Conservation (phyloP, 2,329 filamentous ascomycete species). For the Aspergillus amoenus region DNA sequence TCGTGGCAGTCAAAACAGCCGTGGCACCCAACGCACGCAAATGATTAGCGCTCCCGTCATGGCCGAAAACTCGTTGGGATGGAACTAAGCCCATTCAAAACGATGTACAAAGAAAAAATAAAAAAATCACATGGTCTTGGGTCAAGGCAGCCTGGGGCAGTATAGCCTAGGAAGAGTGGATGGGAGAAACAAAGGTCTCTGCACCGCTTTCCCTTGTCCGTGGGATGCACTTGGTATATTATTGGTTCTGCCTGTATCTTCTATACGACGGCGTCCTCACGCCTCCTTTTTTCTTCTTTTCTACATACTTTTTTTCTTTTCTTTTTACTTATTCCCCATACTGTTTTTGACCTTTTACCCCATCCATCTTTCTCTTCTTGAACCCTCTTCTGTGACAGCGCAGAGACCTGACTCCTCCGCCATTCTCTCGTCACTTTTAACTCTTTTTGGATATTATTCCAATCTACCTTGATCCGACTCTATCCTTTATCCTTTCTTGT, state of each 20-base stretch:
- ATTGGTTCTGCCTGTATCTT: constrained; percentile 25
- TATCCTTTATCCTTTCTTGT: constrained; percentile 6
- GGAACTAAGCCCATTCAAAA: constrained; percentile 65
- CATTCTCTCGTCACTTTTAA: constrained; percentile 14
- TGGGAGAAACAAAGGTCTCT: constrained; percentile 11
- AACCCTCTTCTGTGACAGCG: constrained; percentile 18
- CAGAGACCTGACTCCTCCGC: constrained; percentile 15
- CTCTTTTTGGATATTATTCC: constrained; percentile 17
- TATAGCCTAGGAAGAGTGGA: constrained; percentile 7
- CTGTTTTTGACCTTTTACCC: constrained; percentile 23
- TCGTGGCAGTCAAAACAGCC: constrained; percentile 62
- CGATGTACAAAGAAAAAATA: constrained; percentile 15
- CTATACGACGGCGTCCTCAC: constrained; percentile 13
- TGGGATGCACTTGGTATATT: constrained; percentile 18
- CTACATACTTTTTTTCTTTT: constrained; percentile 26
- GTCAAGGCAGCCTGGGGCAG: constrained; percentile 18
- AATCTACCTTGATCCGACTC: constrained; percentile 11
- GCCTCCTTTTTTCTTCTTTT: constrained; percentile 18
- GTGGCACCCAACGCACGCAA: constrained; percentile 64
- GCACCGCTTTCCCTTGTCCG: constrained; percentile 5
- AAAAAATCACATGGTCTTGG: constrained; percentile 9
- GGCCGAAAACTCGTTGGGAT: constrained; percentile 91
- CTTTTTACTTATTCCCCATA: constrained; percentile 37
- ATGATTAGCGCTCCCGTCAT: constrained; percentile 88
- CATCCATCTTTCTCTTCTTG: constrained; percentile 15